These are phyloP conservation scores for Plasmodium billcollinsi DNA, from an alignment of 169 alveolate species.

Conservation along the genomic window DNA sequence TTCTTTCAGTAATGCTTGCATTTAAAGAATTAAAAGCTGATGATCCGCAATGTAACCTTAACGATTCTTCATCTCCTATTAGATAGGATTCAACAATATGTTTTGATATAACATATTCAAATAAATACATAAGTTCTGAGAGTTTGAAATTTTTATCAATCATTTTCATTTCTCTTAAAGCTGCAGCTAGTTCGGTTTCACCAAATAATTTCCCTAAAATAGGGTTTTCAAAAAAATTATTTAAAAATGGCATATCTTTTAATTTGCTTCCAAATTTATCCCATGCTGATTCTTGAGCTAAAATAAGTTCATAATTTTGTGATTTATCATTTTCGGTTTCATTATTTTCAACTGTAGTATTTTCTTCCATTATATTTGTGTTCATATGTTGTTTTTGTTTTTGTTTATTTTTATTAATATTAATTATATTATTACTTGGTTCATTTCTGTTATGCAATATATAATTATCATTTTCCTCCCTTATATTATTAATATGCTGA, in stretches of 20 bases:
- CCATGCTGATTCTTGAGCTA: slow-evolving; percentile 88
- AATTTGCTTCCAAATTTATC: slow-evolving; percentile 90
- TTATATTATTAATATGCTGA: slow-evolving; percentile 17
- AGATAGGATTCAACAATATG: slow-evolving; percentile 90
- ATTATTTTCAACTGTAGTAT: slow-evolving; percentile 5
- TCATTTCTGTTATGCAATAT: not conserved
- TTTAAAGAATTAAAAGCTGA: slow-evolving; percentile 86
- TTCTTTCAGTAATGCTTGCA: slow-evolving; percentile 88
- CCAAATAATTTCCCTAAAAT: slow-evolving; percentile 88
- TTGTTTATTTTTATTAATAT: not conserved
- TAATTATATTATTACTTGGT: slow-evolving; percentile 2
- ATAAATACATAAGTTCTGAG: slow-evolving; percentile 87
- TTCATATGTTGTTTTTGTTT: not conserved
- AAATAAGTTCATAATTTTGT: slow-evolving; percentile 79
- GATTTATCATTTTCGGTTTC: not conserved
- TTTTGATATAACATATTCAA: slow-evolving; percentile 91
- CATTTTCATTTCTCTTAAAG: slow-evolving; percentile 91
- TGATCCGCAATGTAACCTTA: slow-evolving; percentile 91
- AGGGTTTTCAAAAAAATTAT: slow-evolving; percentile 90
- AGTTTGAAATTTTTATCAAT: slow-evolving; percentile 89
- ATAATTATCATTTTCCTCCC: slow-evolving; percentile 8
- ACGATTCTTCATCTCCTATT: slow-evolving; percentile 88
- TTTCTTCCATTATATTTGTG: slow-evolving; percentile 1
- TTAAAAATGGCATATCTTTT: slow-evolving; percentile 92
- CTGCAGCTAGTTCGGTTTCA: slow-evolving; percentile 90